Evolutionary conservation across 2,329 filamentous ascomycete genomes (phyloP).

Genomic region (Didymella pomorum): DNA sequence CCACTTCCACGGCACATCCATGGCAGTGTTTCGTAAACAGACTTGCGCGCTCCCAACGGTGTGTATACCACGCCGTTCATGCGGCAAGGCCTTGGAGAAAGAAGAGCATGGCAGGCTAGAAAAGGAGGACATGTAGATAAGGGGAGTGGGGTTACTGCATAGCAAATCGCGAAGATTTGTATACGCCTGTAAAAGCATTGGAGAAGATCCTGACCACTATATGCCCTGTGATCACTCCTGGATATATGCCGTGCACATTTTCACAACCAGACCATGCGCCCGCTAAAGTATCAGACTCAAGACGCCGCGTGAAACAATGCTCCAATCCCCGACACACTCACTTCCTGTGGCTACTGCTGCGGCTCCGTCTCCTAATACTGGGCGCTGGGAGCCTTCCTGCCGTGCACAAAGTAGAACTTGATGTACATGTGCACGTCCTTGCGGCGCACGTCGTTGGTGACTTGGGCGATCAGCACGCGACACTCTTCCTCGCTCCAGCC

Average conservation of each 20-base stretch:
- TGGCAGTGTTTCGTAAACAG: background rate
- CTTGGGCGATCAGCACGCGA: constrained; percentile 45
- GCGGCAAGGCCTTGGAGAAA: background rate
- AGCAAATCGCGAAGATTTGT: background rate
- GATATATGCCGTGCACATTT: background rate
- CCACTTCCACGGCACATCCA: background rate
- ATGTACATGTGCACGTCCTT: constrained; percentile 43
- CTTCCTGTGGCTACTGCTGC: background rate
- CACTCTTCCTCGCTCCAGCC: constrained; percentile 49
- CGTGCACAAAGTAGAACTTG: constrained; percentile 47
- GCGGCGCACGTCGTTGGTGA: constrained; percentile 43
- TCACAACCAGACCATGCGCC: constrained; percentile 1
- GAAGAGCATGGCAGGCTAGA: background rate
- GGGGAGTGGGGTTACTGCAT: too few species aligned
- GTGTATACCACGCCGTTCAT: background rate
- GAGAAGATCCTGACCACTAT: background rate
- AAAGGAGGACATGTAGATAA: background rate
- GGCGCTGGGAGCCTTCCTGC: constrained; percentile 33
- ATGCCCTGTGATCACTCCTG: background rate
- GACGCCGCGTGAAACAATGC: constrained; percentile 1
- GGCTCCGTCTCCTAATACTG: constrained; percentile 1
- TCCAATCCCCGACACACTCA: background rate
- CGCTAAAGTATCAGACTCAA: constrained; percentile 4
- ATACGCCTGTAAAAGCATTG: background rate
- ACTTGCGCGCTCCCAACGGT: background rate